Base-by-base conservation (phyloP, 129 eudicot species). In the Centaurea solstitialis region DNA sequence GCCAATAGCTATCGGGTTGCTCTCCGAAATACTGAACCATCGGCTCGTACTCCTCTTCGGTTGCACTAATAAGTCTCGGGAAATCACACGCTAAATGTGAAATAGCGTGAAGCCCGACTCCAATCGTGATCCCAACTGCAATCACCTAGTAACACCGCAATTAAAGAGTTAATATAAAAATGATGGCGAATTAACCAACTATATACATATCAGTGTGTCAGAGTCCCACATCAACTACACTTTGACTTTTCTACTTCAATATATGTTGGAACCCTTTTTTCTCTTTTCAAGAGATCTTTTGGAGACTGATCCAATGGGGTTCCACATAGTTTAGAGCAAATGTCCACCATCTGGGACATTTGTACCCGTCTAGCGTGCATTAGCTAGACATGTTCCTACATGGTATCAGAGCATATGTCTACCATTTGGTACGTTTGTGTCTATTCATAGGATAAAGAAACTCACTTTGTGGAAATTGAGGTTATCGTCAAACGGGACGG, bases 381-480 rank as follows among this genome's bases (percentile, higher is more conserved):
- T 0, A 33, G 4, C 5, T 33, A 33, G 37, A 33, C 37, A 33
- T 33, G 5, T 33, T 33, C 37, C 37, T 33, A 33, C 37, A 33
- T 33, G 37, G 37, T 3, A 33, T 33, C 37, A 33, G 37, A 33
- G 37, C 37, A 33, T 1, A 33, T 33, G 5, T 33, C 37, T 33
- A 33, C 37, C 37, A 33, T 33, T 33, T 33, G 37, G 5, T 33
- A 33, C 2, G 4, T 33, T 33, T 33, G 5, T 33, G 37, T 5
- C 1, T 33, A 33, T 33, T 33, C 37, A 1, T 33, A 33, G 37
- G 67, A 81, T 41, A 1, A 24, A 1, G 45, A 75, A 68, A 18
- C 85, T 82, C 69, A 86, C 92, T 85, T 86, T 90, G 61, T 90
- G 94, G 43, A 88, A 90, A 80, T 90, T 90, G 26, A 90, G 88